Conservation (phyloP, 1,139 yeast genomes). For the Pichia norvegensis region DNA sequence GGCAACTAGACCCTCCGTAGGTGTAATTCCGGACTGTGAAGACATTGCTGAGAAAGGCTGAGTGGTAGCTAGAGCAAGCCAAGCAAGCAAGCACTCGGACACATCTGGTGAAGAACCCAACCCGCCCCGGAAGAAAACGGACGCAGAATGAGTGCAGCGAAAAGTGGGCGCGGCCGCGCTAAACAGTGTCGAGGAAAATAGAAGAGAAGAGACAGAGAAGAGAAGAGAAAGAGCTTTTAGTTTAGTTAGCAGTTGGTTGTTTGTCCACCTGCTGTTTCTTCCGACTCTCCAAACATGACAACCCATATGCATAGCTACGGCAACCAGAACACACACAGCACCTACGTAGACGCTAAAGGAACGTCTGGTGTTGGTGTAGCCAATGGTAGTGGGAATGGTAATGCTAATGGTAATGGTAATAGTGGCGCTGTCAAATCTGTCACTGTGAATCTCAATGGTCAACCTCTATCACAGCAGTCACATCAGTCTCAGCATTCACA, state of each 20-base stretch:
- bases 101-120: too few relatives aligned
- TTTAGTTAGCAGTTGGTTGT: too few relatives aligned
- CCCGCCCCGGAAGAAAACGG: too few relatives aligned
- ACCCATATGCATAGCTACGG: not conserved
- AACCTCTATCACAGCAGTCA: not conserved
- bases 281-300: not conserved
- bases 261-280: too few relatives aligned
- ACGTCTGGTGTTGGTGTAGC: not conserved
- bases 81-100: too few relatives aligned
- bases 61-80: too few relatives aligned
- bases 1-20: slow-evolving; percentile 36
- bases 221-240: too few relatives aligned
- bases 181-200: too few relatives aligned
- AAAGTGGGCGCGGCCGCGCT: too few relatives aligned
- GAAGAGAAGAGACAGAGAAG: too few relatives aligned
- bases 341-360: not conserved
- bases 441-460: not conserved
- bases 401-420: not conserved
- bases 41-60: too few relatives aligned
- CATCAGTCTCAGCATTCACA: not conserved
- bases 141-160: too few relatives aligned
- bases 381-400: not conserved
- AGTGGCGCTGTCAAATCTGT: not conserved
- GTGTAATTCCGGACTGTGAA: slow-evolving; percentile 31
- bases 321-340: not conserved